Evolutionary conservation across 129 eudicot species (phyloP).

Genomic region (Flaveria robusta): DNA sequence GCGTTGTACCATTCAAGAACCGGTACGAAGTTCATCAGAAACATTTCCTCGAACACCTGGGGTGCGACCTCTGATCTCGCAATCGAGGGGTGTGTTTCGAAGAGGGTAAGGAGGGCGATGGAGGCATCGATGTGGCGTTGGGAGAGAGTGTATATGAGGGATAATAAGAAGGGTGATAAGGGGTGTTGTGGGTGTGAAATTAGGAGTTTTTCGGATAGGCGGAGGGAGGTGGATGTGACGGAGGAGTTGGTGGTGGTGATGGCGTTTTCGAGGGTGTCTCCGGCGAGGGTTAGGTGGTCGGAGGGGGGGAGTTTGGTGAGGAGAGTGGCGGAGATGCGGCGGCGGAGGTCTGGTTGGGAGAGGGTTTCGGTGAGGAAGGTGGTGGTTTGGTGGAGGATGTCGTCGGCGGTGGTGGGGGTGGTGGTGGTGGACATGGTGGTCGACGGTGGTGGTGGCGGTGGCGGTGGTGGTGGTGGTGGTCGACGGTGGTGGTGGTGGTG

Average conservation of each 20-base stretch:
- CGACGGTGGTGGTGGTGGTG: conserved; percentile 38
- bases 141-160: conserved; percentile 44
- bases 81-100: conserved; percentile 42
- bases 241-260: conserved; percentile 43
- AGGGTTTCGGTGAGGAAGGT: conserved; percentile 51
- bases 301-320: conserved; percentile 37
- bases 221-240: conserved; percentile 56
- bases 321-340: conserved; percentile 47
- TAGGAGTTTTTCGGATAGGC: conserved; percentile 58
- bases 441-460: conserved; percentile 37
- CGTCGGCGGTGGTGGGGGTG: conserved; percentile 47
- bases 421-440: conserved; percentile 33
- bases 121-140: conserved; percentile 49
- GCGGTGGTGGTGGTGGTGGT: conserved; percentile 17
- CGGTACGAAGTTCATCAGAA: conserved; percentile 51
- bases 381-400: conserved; percentile 55
- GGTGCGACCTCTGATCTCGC: conserved; percentile 70
- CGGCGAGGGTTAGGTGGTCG: conserved; percentile 44
- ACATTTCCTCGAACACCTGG: conserved; percentile 59
- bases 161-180: conserved; percentile 57
- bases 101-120: conserved; percentile 42
- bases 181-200: conserved; percentile 47
- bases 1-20: conserved; percentile 68
- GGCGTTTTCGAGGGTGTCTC: conserved; percentile 63
- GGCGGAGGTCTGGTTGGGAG: conserved; percentile 53